Conservation (phyloP, 495 filamentous ascomycete genomes). For the Penicillium nucicola region DNA sequence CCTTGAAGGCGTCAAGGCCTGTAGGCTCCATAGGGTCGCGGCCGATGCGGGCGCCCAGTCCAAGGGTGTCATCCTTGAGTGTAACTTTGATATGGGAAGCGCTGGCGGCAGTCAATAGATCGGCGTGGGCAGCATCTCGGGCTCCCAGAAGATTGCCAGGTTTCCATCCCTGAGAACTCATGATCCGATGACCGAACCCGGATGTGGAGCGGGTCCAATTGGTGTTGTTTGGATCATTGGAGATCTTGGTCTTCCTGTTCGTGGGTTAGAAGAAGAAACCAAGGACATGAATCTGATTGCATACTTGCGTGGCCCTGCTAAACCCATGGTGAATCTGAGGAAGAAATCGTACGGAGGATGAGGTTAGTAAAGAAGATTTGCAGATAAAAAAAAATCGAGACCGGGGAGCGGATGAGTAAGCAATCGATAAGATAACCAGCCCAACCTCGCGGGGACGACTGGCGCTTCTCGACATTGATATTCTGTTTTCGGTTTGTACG, state of each 20-base stretch:
- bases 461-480: not conserved
- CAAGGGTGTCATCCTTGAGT: constrained; percentile 85
- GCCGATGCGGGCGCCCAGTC: constrained; percentile 74
- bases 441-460: not conserved
- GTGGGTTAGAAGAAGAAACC: not conserved
- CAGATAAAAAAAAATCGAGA: constrained; percentile 3
- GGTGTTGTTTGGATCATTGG: constrained; percentile 90
- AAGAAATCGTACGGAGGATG: not conserved
- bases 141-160: constrained; percentile 79
- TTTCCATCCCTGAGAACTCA: constrained; percentile 84
- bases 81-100: constrained; percentile 73
- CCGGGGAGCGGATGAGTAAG: constrained; percentile 8
- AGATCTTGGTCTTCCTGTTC: constrained; percentile 73
- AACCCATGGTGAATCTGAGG: constrained; percentile 55
- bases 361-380: too few relatives aligned
- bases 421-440: constrained; percentile 10
- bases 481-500: not conserved
- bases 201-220: constrained; percentile 79
- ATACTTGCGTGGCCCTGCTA: constrained; percentile 71
- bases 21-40: constrained; percentile 63
- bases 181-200: constrained; percentile 81
- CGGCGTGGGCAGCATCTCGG: constrained; percentile 65
- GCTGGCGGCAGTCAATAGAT: constrained; percentile 71
- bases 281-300: not conserved
- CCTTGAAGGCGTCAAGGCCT: constrained; percentile 79